A percentile compares a stretch with the other conserved stretches of the same genome.
Conservation (phyloP, 805 yeast genomes). For the Barnettozyma sp. region DNA sequence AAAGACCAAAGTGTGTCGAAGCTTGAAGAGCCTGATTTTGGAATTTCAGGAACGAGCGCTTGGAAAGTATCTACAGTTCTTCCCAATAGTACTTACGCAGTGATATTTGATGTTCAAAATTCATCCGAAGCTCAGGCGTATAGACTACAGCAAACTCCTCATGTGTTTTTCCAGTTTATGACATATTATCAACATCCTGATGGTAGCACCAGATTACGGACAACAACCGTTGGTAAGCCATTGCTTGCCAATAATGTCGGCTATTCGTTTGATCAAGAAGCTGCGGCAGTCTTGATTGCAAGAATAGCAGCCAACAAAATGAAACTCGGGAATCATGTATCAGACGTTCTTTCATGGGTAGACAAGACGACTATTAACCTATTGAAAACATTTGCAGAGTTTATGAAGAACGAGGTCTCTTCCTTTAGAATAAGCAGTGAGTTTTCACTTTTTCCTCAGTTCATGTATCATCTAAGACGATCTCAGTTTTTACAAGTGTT, state of each 20-base stretch:
- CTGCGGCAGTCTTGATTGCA: constrained; percentile 55
- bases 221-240: constrained; percentile 48
- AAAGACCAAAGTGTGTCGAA: constrained; percentile 20
- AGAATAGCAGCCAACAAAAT: constrained; percentile 39
- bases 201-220: constrained; percentile 51
- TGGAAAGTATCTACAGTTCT: constrained; percentile 54
- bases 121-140: constrained; percentile 9
- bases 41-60: constrained; percentile 46
- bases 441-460: constrained; percentile 56
- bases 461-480: constrained; percentile 59
- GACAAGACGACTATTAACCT: constrained; percentile 42
- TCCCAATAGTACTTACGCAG: constrained; percentile 52
- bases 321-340: constrained; percentile 26
- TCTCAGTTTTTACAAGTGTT: constrained; percentile 60
- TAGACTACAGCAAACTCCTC: constrained; percentile 13
- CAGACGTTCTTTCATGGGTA: constrained; percentile 41
- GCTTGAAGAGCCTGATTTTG: constrained; percentile 26
- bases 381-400: constrained; percentile 42
- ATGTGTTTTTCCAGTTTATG: constrained; percentile 44
- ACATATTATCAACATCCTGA: constrained; percentile 57
- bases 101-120: constrained; percentile 45
- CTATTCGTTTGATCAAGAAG: constrained; percentile 58
- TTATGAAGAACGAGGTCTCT: constrained; percentile 37
- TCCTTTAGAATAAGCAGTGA: constrained; percentile 44
- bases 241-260: constrained; percentile 38